A percentile compares a stretch with the other conserved stretches of the same genome.
phyloP scores from a whole-genome alignment of 2,329 filamentous ascomycete species.

The Acephala macrosclerotiorum region DNA sequence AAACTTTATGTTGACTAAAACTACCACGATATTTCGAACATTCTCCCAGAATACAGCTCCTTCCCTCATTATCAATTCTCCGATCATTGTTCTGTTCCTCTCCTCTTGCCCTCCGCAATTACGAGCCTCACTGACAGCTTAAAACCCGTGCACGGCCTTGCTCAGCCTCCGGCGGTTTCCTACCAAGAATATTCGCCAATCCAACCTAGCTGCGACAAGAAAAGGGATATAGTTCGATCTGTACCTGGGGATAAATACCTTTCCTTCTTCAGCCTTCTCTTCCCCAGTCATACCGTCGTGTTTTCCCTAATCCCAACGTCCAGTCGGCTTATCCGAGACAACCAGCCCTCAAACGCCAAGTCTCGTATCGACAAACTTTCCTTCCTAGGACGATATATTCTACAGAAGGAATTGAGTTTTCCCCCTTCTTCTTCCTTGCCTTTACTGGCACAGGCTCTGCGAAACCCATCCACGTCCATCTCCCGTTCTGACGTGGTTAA shows the following conservation, averaged over 20 bases:
- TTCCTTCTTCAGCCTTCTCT: conserved; percentile 11
- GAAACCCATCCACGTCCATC: conserved; percentile 14
- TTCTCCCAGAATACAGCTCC: neutral
- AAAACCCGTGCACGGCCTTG: conserved; percentile 33
- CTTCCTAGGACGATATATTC: conserved; percentile 20
- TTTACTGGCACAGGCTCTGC: conserved; percentile 36
- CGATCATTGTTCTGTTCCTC: neutral
- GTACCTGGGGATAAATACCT: conserved; percentile 7
- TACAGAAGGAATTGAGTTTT: conserved; percentile 17
- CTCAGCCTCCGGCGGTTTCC: conserved; percentile 19
- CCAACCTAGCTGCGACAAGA: conserved; percentile 26
- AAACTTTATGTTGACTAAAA: neutral
- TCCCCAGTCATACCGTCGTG: conserved; percentile 4
- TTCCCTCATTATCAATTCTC: neutral
- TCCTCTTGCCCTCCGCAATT: conserved; percentile 3
- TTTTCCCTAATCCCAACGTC: conserved; percentile 19
- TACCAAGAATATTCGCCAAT: conserved; percentile 12
- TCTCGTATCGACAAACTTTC: conserved; percentile 38
- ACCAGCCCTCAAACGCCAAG: conserved; percentile 28
- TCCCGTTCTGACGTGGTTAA: conserved; percentile 8
- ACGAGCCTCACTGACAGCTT: neutral
- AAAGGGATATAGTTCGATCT: conserved; percentile 9
- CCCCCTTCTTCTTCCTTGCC: conserved; percentile 24
- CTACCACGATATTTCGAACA: neutral
- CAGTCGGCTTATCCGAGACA: conserved; percentile 33